phyloP scores from a whole-genome alignment of 73 alveolate species.

The Paramecium primaurelia region DNA sequence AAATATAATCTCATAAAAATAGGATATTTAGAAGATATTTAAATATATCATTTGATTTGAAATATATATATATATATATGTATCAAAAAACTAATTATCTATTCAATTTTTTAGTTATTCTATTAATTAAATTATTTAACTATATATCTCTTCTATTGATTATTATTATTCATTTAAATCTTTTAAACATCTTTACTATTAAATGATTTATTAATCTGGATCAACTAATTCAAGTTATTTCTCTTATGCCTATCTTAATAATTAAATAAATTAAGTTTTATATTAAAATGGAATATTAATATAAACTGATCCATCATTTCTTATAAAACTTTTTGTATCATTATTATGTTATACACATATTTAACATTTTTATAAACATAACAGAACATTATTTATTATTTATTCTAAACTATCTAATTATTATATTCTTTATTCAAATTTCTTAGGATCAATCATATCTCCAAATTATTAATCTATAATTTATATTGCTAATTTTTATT shows the following conservation, averaged over 20 bases:
- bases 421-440: neutral
- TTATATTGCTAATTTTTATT: neutral
- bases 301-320: neutral
- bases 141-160: neutral
- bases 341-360: neutral
- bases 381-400: neutral
- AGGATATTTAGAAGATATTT: neutral
- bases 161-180: neutral
- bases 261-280: neutral
- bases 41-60: neutral
- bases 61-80: conserved; percentile 48
- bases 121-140: neutral
- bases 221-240: neutral
- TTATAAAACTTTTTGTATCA: neutral
- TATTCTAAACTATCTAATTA: neutral
- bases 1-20: neutral
- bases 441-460: neutral
- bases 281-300: neutral
- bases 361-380: neutral
- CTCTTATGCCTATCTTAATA: neutral
- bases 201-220: neutral
- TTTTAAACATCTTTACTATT: neutral
- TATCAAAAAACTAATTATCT: conserved; percentile 51
- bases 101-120: neutral
- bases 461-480: conserved; percentile 10